Conservation (phyloP, 2,329 filamentous ascomycete genomes). For the Alternaria angustiovoidea region DNA sequence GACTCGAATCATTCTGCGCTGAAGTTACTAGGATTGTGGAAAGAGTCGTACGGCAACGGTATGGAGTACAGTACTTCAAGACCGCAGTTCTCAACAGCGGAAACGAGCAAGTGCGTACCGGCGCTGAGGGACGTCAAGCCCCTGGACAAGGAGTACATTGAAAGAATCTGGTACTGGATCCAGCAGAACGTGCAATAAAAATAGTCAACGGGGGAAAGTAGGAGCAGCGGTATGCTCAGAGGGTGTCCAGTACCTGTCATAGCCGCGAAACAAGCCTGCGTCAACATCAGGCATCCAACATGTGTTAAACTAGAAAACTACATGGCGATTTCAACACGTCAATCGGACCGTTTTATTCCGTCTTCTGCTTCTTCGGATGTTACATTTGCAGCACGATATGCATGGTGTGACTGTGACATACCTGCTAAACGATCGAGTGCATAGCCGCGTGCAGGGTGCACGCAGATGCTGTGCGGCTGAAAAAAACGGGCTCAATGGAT, state of each 20-base stretch:
- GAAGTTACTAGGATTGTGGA: constrained; percentile 62
- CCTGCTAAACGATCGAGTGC: background rate
- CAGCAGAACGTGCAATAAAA: constrained; percentile 27
- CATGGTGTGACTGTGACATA: background rate
- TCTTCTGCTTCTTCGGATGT: background rate
- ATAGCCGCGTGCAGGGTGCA: background rate
- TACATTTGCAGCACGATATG: background rate
- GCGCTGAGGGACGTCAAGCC: constrained; percentile 49
- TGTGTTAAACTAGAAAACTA: background rate
- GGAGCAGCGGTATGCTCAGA: background rate
- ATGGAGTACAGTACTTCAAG: constrained; percentile 5
- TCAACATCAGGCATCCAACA: background rate
- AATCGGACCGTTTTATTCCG: background rate
- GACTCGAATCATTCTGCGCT: constrained; percentile 54
- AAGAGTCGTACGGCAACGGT: constrained; percentile 49
- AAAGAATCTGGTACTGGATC: constrained; percentile 55
- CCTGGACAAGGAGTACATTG: constrained; percentile 55
- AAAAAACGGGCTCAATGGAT: background rate
- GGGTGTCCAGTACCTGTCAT: background rate
- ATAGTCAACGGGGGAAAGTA: background rate
- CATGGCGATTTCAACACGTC: constrained; percentile 4
- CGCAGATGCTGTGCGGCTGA: constrained; percentile 1
- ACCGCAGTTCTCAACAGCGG: constrained; percentile 46
- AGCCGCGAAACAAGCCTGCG: background rate
- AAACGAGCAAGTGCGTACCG: constrained; percentile 46